Evolutionary conservation across 2,329 filamentous ascomycete species (phyloP).

Genomic region (Tympanopsis confertula): DNA sequence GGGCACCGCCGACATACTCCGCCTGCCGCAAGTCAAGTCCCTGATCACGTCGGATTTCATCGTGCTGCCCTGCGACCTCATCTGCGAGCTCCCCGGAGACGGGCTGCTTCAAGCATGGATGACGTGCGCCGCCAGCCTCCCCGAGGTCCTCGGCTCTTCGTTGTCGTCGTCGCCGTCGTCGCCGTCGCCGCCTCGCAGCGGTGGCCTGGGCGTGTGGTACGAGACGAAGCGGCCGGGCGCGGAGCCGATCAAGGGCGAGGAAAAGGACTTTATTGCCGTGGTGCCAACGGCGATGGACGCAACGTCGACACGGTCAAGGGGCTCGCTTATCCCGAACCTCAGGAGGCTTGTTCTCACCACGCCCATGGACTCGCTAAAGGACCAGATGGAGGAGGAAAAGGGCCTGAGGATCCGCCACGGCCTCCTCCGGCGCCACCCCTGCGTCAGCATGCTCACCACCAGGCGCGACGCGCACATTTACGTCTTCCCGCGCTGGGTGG

Average conservation of each 20-base stretch:
- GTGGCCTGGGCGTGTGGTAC: slow-evolving; percentile 84
- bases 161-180: no score
- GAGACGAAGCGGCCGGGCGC: slow-evolving; percentile 59
- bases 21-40: slow-evolving; percentile 70
- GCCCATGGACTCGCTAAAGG: slow-evolving; percentile 80
- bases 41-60: slow-evolving; percentile 77
- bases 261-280: slow-evolving; percentile 83
- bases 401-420: slow-evolving; percentile 64
- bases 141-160: slow-evolving; percentile 35
- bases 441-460: slow-evolving; percentile 68
- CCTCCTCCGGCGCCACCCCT: slow-evolving; percentile 63
- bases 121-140: slow-evolving; percentile 65
- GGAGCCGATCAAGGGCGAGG: slow-evolving; percentile 72
- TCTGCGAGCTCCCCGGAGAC: slow-evolving; percentile 79
- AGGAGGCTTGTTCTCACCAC: slow-evolving; percentile 77
- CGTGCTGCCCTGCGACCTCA: slow-evolving; percentile 81
- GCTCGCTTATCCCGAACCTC: slow-evolving; percentile 55
- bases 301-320: slow-evolving; percentile 41
- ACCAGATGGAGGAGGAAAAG: slow-evolving; percentile 66
- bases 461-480: slow-evolving; percentile 91
- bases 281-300: slow-evolving; percentile 49
- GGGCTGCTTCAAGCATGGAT: slow-evolving; percentile 85
- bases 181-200: slow-evolving; percentile 36
- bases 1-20: slow-evolving; percentile 78
- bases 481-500: slow-evolving; percentile 82